Base-by-base conservation (phyloP, 345 rosid genomes). In the Passiflora organensis region DNA sequence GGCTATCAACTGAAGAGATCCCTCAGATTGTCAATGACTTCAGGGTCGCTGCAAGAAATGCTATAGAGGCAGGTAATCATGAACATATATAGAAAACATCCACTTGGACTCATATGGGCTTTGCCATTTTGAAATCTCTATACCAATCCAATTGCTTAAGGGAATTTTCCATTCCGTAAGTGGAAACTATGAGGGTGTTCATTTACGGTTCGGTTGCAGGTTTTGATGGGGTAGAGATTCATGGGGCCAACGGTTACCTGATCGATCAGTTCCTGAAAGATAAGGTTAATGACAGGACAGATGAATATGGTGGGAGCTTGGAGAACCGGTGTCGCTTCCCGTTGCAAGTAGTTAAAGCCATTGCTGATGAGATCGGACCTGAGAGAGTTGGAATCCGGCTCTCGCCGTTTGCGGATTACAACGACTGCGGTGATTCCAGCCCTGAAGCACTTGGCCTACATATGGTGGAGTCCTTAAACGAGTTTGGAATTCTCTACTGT, bases 241-340 rank as follows among this genome's bases (percentile, higher is more conserved):
- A 68, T 58, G 79, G 65, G 16, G 69, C 72, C 4, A 56, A 61
- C 14, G 69, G 78, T 0, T 75, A 61, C 57, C 51, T 78, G 42
- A 43, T 76, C 6, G 83, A 80, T 49, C 84, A 80, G 43, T 83
- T 83, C 63, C 13, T 80, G 66, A 80, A 80, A 61, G 89, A 83
- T 58, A 32, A 14, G 15, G 76, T 66, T 16, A 68, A 62, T 19
- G 60, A 66, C 55, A 54, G 73, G 46, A 63, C 69, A 1, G 81
- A 72, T 15, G 51, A 74, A 16, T 59, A 59, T 22, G 54, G 47
- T 13, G 63, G 54, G 21, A 47, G 53, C 47, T 21, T 59, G 16
- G 63, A 59, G 32, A 59, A 59, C 6, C 53, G 62, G 6, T 58
- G 62, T n/a, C 36, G 46, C 0, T 58, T 58, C 28, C 36, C 45